Evolutionary conservation across 129 eudicot species (phyloP), one percentile per base, ranked within the genome.

Genomic region (Dittrichia graveolens): DNA sequence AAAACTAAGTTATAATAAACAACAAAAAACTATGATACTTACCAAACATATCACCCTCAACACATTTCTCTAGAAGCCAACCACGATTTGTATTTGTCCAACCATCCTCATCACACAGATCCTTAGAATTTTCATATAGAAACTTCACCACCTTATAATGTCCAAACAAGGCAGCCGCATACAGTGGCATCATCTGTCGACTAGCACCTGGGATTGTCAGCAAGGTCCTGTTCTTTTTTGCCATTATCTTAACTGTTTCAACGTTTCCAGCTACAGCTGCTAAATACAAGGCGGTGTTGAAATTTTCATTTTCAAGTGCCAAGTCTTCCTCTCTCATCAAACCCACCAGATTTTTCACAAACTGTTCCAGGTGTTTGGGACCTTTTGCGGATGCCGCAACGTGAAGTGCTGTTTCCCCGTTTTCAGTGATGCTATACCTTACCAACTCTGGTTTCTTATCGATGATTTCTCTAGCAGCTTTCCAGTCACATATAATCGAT

Each of bases 391-490:
- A 65, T 11, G 85, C 80, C 1, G 88, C 85, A 56, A 84, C 61
- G 58, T 84, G 88, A 50, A 84, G 81, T 10, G 88, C 75, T 14
- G 76, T 80, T 44, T 84, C 88, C 3, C 72, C 75, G 55, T 75
- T 73, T 52, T 73, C 75, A 3, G 85, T 53, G 64, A 80, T 72
- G 40, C 18, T 55, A 54, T 31, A 74, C 14, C 58, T 61, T 16
- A 76, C 39, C 54, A 76, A 52, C 11, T 39, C 5, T 3, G 47
- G 61, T 0, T 64, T 57, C 3, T 24, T 24, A 61, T 61, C 69
- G 0, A 75, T 19, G 13, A 79, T 71, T 7, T 2, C 54, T 73
- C 71, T 46, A 50, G 87, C 87, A 24, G 81, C 54, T 59, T 71
- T n/a, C 87, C 87, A 79, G 46, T 79, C 78, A 10, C 78, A 80